A percentile compares a stretch with the other conserved stretches of the same genome.
Evolutionary conservation across 345 rosid species (phyloP).

Genomic region (Ceriops tagal): DNA sequence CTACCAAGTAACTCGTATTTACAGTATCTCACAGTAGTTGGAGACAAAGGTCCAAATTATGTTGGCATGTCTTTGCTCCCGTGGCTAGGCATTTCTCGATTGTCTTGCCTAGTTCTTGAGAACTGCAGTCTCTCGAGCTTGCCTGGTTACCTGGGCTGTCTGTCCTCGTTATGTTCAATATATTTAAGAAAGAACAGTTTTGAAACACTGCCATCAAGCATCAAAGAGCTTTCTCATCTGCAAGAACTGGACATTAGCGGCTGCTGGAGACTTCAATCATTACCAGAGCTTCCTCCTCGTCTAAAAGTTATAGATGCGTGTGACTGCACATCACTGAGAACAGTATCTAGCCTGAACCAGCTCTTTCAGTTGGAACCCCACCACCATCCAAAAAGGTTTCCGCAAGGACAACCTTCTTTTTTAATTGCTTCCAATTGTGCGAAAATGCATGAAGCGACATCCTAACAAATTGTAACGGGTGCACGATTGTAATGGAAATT

Average conservation of each 20-base stretch:
- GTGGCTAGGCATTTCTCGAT: too few relatives aligned
- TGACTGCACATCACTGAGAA: background rate
- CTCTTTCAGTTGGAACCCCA: background rate
- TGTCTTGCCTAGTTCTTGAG: background rate
- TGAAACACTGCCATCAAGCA: constrained; percentile 6
- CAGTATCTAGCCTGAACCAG: background rate
- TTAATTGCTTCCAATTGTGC: background rate
- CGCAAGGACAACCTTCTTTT: background rate
- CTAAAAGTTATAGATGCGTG: background rate
- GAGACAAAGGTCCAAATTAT: background rate
- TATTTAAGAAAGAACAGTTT: constrained; percentile 1
- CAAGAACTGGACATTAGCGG: background rate
- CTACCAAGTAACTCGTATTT: constrained; percentile 16
- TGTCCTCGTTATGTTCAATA: background rate
- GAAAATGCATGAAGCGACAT: background rate
- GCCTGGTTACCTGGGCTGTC: background rate
- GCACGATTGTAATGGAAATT: too few relatives aligned
- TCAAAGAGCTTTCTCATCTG: background rate
- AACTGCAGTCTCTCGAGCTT: background rate
- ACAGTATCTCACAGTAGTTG: too few relatives aligned
- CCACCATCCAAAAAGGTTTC: background rate
- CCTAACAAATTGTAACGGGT: too few relatives aligned
- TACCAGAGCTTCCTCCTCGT: constrained; percentile 11
- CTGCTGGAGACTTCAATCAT: constrained; percentile 5
- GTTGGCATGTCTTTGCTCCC: background rate